phyloP scores from a whole-genome alignment of 78 protist species.

The Paratrimastix pyriformis region DNA sequence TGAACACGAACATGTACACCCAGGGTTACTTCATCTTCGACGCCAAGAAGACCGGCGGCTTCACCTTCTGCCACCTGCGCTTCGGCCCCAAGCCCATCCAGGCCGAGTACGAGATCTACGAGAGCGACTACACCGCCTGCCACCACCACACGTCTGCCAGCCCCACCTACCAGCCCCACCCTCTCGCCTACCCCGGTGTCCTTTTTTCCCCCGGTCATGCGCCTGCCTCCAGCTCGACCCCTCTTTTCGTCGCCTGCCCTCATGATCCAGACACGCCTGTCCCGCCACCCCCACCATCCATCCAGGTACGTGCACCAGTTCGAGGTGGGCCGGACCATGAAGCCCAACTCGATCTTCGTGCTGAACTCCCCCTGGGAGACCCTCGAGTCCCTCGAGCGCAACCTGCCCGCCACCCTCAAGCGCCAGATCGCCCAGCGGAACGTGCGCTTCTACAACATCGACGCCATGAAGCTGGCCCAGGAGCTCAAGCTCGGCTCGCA shows the following conservation, averaged over 20 bases:
- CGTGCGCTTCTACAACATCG: constrained; percentile 42
- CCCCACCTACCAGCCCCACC: too few species aligned
- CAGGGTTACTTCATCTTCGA: constrained; percentile 51
- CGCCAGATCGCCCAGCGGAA: constrained; percentile 27
- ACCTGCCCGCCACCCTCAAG: constrained; percentile 33
- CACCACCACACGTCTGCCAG: constrained; percentile 34
- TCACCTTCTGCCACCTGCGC: constrained; percentile 55
- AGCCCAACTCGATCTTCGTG: constrained; percentile 33
- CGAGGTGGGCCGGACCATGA: constrained; percentile 23
- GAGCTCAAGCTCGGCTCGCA: constrained; percentile 29
- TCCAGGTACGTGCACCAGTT: constrained; percentile 28
- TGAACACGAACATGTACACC: constrained; percentile 29
- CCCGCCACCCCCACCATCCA: too few species aligned
- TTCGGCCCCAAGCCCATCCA: constrained; percentile 44
- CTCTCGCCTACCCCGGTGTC: too few species aligned
- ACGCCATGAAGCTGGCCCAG: constrained; percentile 51
- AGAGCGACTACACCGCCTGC: constrained; percentile 61
- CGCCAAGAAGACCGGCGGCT: constrained; percentile 55
- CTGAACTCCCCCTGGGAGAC: constrained; percentile 32
- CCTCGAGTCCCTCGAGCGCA: constrained; percentile 28
- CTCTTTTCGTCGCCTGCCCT: too few species aligned
- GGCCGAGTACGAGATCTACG: constrained; percentile 35
- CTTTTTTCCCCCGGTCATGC: too few species aligned
- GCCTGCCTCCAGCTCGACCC: too few species aligned
- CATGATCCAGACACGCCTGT: too few species aligned